phyloP scores from a whole-genome alignment of 371 early-diverging fungal species.

The Mucor irregularis region DNA sequence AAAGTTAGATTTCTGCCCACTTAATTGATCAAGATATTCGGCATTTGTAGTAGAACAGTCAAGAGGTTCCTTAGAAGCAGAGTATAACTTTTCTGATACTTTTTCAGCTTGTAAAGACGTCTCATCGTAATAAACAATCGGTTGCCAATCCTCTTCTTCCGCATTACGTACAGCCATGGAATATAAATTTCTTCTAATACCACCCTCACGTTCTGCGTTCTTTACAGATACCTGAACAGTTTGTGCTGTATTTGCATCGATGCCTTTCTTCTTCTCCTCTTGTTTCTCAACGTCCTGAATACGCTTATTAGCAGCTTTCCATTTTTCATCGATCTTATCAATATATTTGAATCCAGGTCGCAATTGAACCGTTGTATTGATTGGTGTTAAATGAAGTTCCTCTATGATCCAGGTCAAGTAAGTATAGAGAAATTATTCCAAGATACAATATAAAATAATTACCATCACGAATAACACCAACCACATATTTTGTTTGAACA shows the following conservation, averaged over 20 bases:
- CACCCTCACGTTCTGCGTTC: slow-evolving; percentile 55
- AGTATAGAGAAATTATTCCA: not conserved
- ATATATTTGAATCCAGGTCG: slow-evolving; percentile 85
- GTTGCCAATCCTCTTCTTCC: slow-evolving; percentile 81
- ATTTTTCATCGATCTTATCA: slow-evolving; percentile 87
- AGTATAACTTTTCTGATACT: slow-evolving; percentile 49
- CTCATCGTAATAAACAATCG: slow-evolving; percentile 67
- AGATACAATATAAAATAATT: slow-evolving; percentile 15
- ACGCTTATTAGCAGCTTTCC: slow-evolving; percentile 68
- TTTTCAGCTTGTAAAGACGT: slow-evolving; percentile 44
- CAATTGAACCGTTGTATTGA: slow-evolving; percentile 74
- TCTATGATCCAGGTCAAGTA: slow-evolving; percentile 34
- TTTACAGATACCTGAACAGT: slow-evolving; percentile 63
- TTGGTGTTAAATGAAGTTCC: slow-evolving; percentile 82
- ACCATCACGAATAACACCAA: slow-evolving; percentile 78
- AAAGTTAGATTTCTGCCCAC: slow-evolving; percentile 21
- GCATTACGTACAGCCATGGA: slow-evolving; percentile 62
- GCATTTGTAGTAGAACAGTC: slow-evolving; percentile 38
- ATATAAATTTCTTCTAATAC: slow-evolving; percentile 52
- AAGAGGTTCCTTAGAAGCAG: slow-evolving; percentile 37
- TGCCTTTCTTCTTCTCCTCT: slow-evolving; percentile 50
- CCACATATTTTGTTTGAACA: slow-evolving; percentile 74
- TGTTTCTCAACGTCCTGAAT: slow-evolving; percentile 69
- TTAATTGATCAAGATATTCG: slow-evolving; percentile 44
- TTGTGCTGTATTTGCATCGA: slow-evolving; percentile 56